phyloP scores from a whole-genome alignment of 2,329 filamentous ascomycete species.

The Leptographium radiaticola region DNA sequence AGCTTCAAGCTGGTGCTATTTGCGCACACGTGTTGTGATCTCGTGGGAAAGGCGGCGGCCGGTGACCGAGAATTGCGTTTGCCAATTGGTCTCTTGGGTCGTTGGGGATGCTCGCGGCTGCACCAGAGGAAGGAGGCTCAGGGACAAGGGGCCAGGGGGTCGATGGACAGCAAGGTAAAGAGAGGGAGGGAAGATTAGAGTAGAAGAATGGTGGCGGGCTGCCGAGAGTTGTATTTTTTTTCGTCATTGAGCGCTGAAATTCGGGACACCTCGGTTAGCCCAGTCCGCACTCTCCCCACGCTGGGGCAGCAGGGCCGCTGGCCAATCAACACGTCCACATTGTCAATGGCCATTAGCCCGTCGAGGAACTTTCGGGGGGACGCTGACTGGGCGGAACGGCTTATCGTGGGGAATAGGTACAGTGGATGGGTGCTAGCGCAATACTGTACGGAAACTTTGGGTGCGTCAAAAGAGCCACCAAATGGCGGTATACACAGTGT shows the following conservation, averaged over 20 bases:
- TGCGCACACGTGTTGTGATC: neutral
- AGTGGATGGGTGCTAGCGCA: neutral
- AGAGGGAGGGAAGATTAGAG: neutral
- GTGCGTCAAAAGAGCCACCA: neutral
- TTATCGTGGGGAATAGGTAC: neutral
- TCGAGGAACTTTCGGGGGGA: constrained; percentile 10
- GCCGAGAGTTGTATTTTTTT: constrained; percentile 2
- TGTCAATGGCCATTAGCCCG: constrained; percentile 10
- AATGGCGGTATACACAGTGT: neutral
- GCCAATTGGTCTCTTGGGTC: neutral
- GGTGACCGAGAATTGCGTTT: neutral
- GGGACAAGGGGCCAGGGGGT: neutral
- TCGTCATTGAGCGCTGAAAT: constrained; percentile 11
- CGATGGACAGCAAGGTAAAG: neutral
- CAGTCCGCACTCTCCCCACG: constrained; percentile 3
- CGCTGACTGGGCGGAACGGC: constrained; percentile 10
- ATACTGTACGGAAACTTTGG: neutral
- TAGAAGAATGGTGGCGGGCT: neutral
- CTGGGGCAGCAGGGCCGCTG: neutral
- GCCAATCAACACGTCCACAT: constrained; percentile 10
- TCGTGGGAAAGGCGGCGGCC: neutral
- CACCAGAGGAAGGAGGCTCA: neutral
- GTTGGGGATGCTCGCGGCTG: neutral
- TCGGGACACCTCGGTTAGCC: constrained; percentile 14
- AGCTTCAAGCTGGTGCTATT: neutral